These are phyloP conservation scores for Terfezia claveryi DNA, from an alignment of 495 filamentous ascomycete genomes.

Conservation along the genomic window DNA sequence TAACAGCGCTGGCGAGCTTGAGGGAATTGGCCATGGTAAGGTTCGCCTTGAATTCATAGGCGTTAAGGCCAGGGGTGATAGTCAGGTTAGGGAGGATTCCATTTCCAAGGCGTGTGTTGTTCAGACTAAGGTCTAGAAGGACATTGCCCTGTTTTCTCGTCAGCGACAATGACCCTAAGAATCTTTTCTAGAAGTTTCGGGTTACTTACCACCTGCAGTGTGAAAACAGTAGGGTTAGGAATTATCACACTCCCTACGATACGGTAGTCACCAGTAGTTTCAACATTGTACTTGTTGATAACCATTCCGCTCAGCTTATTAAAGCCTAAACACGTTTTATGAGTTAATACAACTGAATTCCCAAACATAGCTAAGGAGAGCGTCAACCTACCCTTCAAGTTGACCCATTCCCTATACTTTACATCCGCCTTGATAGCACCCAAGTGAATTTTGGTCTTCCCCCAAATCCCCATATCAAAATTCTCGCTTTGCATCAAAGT, in stretches of 20 bases:
- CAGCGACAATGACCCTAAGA: not conserved
- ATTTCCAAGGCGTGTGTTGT: conserved; percentile 3
- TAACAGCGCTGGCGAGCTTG: not conserved
- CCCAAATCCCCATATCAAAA: conserved; percentile 8
- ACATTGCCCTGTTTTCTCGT: conserved; percentile 10
- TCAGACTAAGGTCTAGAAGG: conserved; percentile 6
- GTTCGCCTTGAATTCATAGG: conserved; percentile 10
- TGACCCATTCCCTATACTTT: conserved; percentile 13
- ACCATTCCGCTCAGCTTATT: conserved; percentile 15
- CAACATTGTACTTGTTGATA: conserved; percentile 10
- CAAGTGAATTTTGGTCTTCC: conserved; percentile 9
- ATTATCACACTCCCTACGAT: conserved; percentile 15
- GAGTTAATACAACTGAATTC: not conserved
- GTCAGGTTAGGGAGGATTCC: conserved; percentile 10
- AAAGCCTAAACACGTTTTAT: conserved; percentile 4
- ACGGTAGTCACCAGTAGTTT: conserved; percentile 2
- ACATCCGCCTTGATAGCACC: conserved; percentile 8
- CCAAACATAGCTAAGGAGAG: not conserved
- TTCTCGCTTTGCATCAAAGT: conserved; percentile 5
- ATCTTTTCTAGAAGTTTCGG: not conserved
- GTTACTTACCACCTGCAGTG: conserved; percentile 15
- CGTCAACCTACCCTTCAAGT: conserved; percentile 12
- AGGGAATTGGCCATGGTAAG: not conserved
- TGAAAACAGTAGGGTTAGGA: conserved; percentile 15
- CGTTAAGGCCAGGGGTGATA: conserved; percentile 7